A percentile compares a stretch with the other conserved stretches of the same genome.
phyloP scores from a whole-genome alignment of 2,329 filamentous ascomycete species.

The Aureobasidium pullulans region DNA sequence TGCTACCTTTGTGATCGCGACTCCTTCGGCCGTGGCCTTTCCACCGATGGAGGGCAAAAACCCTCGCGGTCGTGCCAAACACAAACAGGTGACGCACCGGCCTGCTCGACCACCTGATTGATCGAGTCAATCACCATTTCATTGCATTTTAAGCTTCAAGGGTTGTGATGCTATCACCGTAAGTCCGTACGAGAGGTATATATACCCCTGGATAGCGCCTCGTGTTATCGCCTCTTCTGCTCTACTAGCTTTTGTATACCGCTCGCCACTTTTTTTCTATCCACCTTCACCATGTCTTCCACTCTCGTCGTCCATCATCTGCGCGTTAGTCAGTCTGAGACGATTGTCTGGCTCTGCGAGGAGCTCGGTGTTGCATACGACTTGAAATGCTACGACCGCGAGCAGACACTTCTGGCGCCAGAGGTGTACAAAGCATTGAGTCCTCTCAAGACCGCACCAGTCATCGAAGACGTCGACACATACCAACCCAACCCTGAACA shows the following conservation, averaged over 20 bases:
- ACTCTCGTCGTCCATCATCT: slow-evolving; percentile 46
- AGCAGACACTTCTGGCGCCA: slow-evolving; percentile 27
- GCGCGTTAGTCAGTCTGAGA: slow-evolving; percentile 47
- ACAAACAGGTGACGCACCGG: not conserved
- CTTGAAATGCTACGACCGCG: slow-evolving; percentile 25
- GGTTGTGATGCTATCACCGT: not conserved
- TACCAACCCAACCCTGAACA: slow-evolving; percentile 25
- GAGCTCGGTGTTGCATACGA: slow-evolving; percentile 44
- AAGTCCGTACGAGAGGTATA: slow-evolving; percentile 6
- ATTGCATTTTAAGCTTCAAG: not conserved
- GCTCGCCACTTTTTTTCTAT: not conserved
- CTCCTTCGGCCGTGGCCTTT: not conserved
- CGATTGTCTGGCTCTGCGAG: slow-evolving; percentile 50
- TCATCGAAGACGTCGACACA: slow-evolving; percentile 39
- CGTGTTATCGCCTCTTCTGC: not conserved
- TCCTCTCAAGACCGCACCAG: slow-evolving; percentile 40
- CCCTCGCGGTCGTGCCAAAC: not conserved
- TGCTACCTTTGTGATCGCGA: not conserved
- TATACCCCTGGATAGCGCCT: not conserved
- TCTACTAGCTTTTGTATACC: not conserved
- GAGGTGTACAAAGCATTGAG: slow-evolving; percentile 37
- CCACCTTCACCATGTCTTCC: not conserved
- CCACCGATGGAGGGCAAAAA: not conserved
- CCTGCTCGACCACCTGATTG: slow-evolving; percentile 9
- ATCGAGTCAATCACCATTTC: slow-evolving; percentile 11